phyloP scores from a whole-genome alignment of 163 green algal species.

The Scenedesmus sp. region DNA sequence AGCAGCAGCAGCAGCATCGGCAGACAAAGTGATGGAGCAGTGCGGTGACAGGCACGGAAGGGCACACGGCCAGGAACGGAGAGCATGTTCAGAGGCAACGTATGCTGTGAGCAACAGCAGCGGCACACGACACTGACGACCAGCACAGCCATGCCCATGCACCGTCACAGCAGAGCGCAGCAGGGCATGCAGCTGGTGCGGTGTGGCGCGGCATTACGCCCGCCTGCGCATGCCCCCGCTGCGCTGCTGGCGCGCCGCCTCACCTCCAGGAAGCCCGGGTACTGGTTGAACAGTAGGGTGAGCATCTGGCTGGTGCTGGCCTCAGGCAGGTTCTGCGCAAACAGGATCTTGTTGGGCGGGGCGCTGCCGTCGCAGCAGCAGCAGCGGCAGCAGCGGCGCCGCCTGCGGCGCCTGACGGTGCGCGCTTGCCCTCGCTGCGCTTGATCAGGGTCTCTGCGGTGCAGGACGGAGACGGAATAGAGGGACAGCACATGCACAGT shows the following conservation, averaged over 20 bases:
- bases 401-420: not conserved
- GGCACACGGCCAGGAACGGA: no score
- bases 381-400: not conserved
- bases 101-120: not conserved
- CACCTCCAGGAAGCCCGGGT: slow-evolving; percentile 93
- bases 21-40: no score
- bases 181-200: no score
- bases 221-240: no score
- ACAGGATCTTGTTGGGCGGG: slow-evolving; percentile 95
- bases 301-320: slow-evolving; percentile 92
- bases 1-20: slow-evolving; percentile 18
- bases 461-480: slow-evolving; percentile 18
- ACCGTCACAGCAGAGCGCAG: not conserved
- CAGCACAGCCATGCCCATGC: not conserved
- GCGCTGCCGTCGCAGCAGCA: slow-evolving; percentile 26
- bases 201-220: no score
- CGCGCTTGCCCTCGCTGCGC: slow-evolving; percentile 21
- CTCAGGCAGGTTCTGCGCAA: slow-evolving; percentile 95
- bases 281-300: slow-evolving; percentile 97
- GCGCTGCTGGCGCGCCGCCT: slow-evolving; percentile 48
- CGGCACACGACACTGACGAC: no score
- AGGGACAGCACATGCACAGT: no score
- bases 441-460: slow-evolving; percentile 62
- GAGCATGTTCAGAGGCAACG: no score
- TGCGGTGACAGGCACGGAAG: no score